phyloP scores from a whole-genome alignment of 306 rosid species.

The Heteromeles arbutifolia region DNA sequence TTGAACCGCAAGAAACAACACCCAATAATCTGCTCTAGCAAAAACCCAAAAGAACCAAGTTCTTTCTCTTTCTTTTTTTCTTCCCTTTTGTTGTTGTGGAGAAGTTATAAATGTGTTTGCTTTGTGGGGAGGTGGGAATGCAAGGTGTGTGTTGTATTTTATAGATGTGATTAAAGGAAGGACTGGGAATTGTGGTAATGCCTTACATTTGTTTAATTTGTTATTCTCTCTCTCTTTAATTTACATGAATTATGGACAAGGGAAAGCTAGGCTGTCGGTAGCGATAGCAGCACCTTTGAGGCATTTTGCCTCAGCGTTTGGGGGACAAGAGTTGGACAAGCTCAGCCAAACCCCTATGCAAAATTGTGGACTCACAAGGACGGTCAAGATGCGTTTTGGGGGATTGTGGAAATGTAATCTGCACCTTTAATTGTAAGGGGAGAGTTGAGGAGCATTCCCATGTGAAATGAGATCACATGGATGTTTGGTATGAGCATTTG shows the following conservation, averaged over 20 bases:
- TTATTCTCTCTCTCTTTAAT: neutral
- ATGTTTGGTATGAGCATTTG: constrained; percentile 28
- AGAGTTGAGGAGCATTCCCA: constrained; percentile 41
- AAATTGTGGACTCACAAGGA: constrained; percentile 22
- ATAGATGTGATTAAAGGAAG: constrained; percentile 19
- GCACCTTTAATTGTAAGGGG: constrained; percentile 36
- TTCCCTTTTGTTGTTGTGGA: neutral
- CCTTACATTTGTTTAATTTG: neutral
- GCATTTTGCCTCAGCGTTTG: constrained; percentile 41
- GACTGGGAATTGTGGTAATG: neutral
- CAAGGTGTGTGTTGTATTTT: constrained; percentile 24
- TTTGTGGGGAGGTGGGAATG: constrained; percentile 14
- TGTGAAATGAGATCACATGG: constrained; percentile 39
- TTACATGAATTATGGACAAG: constrained; percentile 68
- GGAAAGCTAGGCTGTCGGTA: constrained; percentile 73
- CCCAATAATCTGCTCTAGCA: neutral
- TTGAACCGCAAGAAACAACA: neutral
- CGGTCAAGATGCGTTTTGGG: constrained; percentile 46
- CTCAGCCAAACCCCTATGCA: constrained; percentile 43
- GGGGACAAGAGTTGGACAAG: constrained; percentile 81
- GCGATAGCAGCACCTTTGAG: constrained; percentile 61
- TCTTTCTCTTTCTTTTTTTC: neutral
- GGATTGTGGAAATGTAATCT: constrained; percentile 32
- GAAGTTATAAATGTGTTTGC: constrained; percentile 10
- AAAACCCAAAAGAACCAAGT: neutral